Evolutionary conservation across 2,329 filamentous ascomycete genomes (phyloP), one percentile per base, ranked within the genome.

Genomic region (Curvularia sp.): DNA sequence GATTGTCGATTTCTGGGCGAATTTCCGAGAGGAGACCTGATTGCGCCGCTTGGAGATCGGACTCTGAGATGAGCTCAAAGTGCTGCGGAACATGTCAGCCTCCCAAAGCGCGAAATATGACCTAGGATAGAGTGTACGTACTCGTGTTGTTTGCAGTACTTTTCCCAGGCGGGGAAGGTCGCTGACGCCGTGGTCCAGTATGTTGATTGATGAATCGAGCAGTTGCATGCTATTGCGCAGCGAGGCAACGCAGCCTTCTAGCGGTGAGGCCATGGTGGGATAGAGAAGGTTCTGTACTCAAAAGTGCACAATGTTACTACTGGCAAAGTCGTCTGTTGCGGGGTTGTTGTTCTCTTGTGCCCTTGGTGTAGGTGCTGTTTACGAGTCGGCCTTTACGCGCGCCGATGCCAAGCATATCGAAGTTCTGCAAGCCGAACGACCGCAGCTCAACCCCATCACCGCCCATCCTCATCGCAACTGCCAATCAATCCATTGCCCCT

Each of bases 1-100:
- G 86, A 57, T 88, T 86, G 30, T 88, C 83, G 63, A 96, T 90
- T 76, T 92, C 93, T 8, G 93, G 93, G n/a, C 89, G 89, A 67
- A 97, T 95, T 75, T 96, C 93, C 70, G 92, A 90, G 68, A 93
- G 89, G 18, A 97, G 86, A 4, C 92, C 89, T 65, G 91, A 84
- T 78, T 97, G 93, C 31, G 93, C 93, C 62, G 89, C 85, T 61
- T 89, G 88, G 44, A 97, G 86, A 51, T 91, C 91, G 12, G 90
- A 87, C 75, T 96, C 92, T 15, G 93, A 91, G 67, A 97, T 91
- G 42, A 97, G 88, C 77, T 97, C 93, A 79, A 96, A 97, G 80
- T 97, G 93, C 89, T 96, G 68, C 55, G 22, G 22, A 7, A 35
- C 18, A 20, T 12, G 30, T 60, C 22, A 46, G 28, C 20, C 18